A percentile compares a stretch with the other conserved stretches of the same genome.
Evolutionary conservation across 108 stramenopile genomes (phyloP).

Genomic region (Discostella pseudostelligera): DNA sequence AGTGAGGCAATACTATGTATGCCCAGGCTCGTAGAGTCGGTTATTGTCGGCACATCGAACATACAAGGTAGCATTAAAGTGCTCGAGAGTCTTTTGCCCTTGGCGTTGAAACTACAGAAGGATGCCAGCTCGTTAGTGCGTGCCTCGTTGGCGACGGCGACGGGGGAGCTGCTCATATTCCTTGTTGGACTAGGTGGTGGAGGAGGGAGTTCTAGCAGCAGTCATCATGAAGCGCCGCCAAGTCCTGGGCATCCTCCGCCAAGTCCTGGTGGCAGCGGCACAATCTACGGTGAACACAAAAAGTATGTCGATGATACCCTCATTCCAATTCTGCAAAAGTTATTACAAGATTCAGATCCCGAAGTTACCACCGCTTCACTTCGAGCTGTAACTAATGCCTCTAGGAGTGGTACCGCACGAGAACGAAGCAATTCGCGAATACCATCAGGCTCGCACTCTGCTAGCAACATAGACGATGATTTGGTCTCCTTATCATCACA

Average conservation of each 20-base stretch:
- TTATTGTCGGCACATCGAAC: conserved; percentile 30
- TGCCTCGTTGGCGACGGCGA: conserved; percentile 77
- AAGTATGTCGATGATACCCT: conserved; percentile 81
- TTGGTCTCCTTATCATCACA: conserved; percentile 66
- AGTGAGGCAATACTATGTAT: conserved; percentile 85
- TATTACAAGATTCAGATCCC: conserved; percentile 84
- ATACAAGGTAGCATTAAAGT: conserved; percentile 55
- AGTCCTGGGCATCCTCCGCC: conserved; percentile 35
- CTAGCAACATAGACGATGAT: conserved; percentile 59
- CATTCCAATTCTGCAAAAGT: conserved; percentile 81
- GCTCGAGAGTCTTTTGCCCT: conserved; percentile 76
- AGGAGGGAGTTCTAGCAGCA: conserved; percentile 1
- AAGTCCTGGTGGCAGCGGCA: conserved; percentile 15
- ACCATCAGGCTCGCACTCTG: conserved; percentile 24
- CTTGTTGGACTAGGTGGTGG: conserved; percentile 68
- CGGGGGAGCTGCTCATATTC: conserved; percentile 81
- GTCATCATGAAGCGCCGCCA: conserved; percentile 22
- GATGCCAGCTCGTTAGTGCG: conserved; percentile 70
- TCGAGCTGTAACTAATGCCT: conserved; percentile 89
- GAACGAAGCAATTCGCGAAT: conserved; percentile 41
- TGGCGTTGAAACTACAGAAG: conserved; percentile 76
- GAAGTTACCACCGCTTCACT: conserved; percentile 85
- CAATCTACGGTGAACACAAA: conserved; percentile 53
- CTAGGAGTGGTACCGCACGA: conserved; percentile 52
- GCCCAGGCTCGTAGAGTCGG: conserved; percentile 75